Base-by-base conservation (phyloP, 805 yeast species). In the Candida sanyiensis region DNA sequence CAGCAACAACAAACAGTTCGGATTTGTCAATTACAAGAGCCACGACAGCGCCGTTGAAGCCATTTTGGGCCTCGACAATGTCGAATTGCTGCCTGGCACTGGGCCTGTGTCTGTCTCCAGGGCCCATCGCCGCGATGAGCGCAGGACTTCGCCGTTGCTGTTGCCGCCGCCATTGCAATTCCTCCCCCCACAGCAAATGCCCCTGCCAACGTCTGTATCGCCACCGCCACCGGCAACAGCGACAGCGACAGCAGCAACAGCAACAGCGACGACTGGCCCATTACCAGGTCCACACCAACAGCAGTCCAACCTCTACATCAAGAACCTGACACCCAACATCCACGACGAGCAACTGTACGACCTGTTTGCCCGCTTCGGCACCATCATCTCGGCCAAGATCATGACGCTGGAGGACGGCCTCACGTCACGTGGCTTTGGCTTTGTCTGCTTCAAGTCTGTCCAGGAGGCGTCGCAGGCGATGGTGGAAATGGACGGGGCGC, bases 351-450 rank as follows among this genome's bases (percentile, higher is more conserved):
- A 69, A 39, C 58, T 76, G 27, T 46, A 52, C 19, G 50, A 54
- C 2, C 46, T 64, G 26, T 76, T 76, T 50, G 48, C 56, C 5
- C 50, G 53, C 29, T 75, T 56, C 52, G 83, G 83, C n/a, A 53
- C 56, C 20, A 70, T 76, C 21, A 62, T 70, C 10, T 65, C 72
- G 34, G 74, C 77, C 17, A 72, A 70, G 44, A 62, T 77, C 12
- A 74, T 76, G 70, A 70, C 75, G 6, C 22, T 57, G 1, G 54
- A 50, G 18, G 46, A 45, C 11, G 55, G 54, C 2, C 6, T 32
- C 3, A 66, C 66, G 43, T 75, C 88, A 18, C 71, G 78, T 54
- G 88, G 90, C 20, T 83, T 77, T 56, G 93, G 90, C 34, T 83
- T 83, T 63, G 84, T 83, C 33, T 82, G 86, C 57, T 84, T 68